Base-by-base conservation (phyloP, 2,329 filamentous ascomycete genomes). In the Ophiostoma himal-ulmi region DNA sequence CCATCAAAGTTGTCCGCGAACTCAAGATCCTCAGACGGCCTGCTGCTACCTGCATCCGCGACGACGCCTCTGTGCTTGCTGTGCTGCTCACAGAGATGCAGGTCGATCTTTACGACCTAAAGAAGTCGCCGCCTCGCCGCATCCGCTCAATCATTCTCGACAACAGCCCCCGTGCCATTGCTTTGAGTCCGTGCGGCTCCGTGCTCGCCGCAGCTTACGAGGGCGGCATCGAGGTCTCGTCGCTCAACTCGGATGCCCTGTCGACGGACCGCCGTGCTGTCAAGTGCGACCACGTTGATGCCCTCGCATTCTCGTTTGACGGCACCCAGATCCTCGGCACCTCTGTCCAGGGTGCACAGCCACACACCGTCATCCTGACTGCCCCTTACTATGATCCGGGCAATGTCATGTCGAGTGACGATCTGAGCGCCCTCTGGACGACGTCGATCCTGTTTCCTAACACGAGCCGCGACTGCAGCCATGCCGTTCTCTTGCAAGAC, bases 211-310 rank as follows among this genome's bases (percentile, higher is more conserved):
- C 92, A 20, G 93, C 93, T 8, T 96, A 94, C 78, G 89, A 93
- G 76, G 91, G 91, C 70, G 92, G 91, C n/a, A 94, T 97, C 73
- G 93, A 97, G 78, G 91, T 97, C 0, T 89, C 91, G 37, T 91
- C 92, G 5, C 81, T 96, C 54, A 87, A 86, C 67, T 83, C 89
- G 2, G 86, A 83, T 69, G 88, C 87, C 36, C 76, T 89, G 37
- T 79, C 86, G 14, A 91, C 87, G 0, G 90, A 93, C 74, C 85
- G 90, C 75, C 85, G 92, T 74, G 87, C 91, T 13, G 91, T 94
- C 71, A 92, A 93, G 76, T 94, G 91, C 76, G 89, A 91, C 76
- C 86, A 85, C 1, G 90, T 94, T 5, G 91, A 94, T 76, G 83
- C 87, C 2, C 80, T 95, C 67, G 84, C 88, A 3, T 95, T 95